Conservation (phyloP, 306 rosid species). For the Cyamopsis tetragonoloba region DNA sequence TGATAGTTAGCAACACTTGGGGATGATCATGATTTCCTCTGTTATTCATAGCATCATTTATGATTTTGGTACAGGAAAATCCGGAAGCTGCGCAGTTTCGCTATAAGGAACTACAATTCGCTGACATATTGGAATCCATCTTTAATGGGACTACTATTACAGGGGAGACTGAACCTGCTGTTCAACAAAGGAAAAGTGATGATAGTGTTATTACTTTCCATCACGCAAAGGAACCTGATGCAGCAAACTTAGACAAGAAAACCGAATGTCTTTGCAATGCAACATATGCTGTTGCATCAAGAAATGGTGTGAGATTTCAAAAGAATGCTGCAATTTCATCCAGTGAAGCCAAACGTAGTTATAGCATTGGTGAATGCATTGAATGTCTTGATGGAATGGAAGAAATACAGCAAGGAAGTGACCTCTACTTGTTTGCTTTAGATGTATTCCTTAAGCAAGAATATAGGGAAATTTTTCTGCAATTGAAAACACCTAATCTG, state of each 20-base stretch:
- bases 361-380: constrained; percentile 68
- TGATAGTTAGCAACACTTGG: background rate
- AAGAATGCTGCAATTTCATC: constrained; percentile 29
- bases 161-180: constrained; percentile 34
- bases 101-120: constrained; percentile 34
- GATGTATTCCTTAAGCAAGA: constrained; percentile 72
- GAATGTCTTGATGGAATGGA: constrained; percentile 64
- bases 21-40: constrained; percentile 8
- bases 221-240: constrained; percentile 24
- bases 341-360: constrained; percentile 31
- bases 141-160: constrained; percentile 36
- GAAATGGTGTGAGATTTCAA: constrained; percentile 19
- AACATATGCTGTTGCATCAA: constrained; percentile 45
- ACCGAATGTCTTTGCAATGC: constrained; percentile 20
- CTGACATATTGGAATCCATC: constrained; percentile 32
- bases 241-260: constrained; percentile 27
- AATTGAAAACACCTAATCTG: constrained; percentile 51
- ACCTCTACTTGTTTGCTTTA: constrained; percentile 66
- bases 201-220: constrained; percentile 33
- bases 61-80: constrained; percentile 39
- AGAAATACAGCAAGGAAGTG: constrained; percentile 65
- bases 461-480: constrained; percentile 71
- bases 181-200: constrained; percentile 27
- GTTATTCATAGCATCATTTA: constrained; percentile 5
- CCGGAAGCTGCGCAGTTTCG: constrained; percentile 58